These are phyloP conservation scores for Aspergillus sparsus DNA, from an alignment of 495 filamentous ascomycete species.

Conservation along the genomic window DNA sequence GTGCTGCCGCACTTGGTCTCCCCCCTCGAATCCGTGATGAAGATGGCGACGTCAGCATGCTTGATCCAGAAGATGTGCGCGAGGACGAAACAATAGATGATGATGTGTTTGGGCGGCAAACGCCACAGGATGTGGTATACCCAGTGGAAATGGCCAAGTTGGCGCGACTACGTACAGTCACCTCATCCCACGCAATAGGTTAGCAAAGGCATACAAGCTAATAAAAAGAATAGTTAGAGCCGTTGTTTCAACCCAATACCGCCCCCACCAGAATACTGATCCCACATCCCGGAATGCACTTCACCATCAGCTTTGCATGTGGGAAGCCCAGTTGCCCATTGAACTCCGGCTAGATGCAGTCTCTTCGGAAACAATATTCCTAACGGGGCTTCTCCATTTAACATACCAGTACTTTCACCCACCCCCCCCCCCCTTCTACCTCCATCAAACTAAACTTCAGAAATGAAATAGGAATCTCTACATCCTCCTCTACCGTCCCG, in stretches of 20 bases:
- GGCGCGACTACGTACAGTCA: slow-evolving; percentile 39
- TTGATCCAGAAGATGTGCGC: slow-evolving; percentile 39
- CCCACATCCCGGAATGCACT: slow-evolving; percentile 32
- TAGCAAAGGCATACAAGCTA: background rate
- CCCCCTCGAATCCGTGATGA: slow-evolving; percentile 48
- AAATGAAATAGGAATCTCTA: slow-evolving; percentile 38
- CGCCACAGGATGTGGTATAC: slow-evolving; percentile 35
- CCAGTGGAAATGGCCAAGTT: slow-evolving; percentile 47
- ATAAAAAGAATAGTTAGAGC: slow-evolving; percentile 35
- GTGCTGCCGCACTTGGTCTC: slow-evolving; percentile 40
- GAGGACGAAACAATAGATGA: slow-evolving; percentile 31
- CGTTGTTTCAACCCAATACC: slow-evolving; percentile 44
- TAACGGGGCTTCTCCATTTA: slow-evolving; percentile 47
- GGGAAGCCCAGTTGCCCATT: slow-evolving; percentile 37
- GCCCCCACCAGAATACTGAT: slow-evolving; percentile 36
- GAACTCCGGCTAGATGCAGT: slow-evolving; percentile 36
- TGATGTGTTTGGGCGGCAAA: slow-evolving; percentile 34
- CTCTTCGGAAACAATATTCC: slow-evolving; percentile 34
- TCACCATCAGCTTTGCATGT: slow-evolving; percentile 34
- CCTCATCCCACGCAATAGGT: background rate
- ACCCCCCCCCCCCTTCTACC: background rate
- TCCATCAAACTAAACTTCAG: background rate
- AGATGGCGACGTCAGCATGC: slow-evolving; percentile 47
- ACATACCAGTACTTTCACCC: slow-evolving; percentile 40
- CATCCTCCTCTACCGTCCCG: slow-evolving; percentile 41